Evolutionary conservation across 768 basidiomycete genomes (phyloP), one percentile per base, ranked within the genome.

Genomic region (Mycena crocata): DNA sequence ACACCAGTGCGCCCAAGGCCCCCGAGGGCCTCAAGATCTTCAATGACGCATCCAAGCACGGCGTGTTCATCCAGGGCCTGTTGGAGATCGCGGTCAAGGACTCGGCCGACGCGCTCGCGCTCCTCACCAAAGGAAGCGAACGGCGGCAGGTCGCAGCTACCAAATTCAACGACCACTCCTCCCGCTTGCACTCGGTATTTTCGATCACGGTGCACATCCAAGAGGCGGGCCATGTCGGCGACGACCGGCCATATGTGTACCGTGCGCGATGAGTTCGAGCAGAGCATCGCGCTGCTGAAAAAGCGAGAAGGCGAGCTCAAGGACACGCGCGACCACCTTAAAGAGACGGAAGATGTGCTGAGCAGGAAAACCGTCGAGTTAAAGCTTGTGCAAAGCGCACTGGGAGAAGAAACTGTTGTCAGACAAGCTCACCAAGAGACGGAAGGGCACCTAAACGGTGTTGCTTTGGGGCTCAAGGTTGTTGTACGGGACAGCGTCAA

Each of bases 131-230:
- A 77, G 98, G 98, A 48, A 95, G 93, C 64, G 87, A 94, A 65
- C 87, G 96, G 39, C 84, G 98, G 57, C 96, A 99, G 79, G 94
- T 94, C 48, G 98, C 96, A 0, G 90, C 94, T 12, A 99, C 98
- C 24, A 96, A 96, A 76, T 97, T 99, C 85, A 99, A 99, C 76
- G 95, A 98, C 74, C 93, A 95, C 71, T 97, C 95, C 6, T 94
- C 96, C 79, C 95, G 98, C 17, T 99, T 98, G 0, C 98, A 99
- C 76, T 98, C 96, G 1, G 92, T 99, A 19, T 98, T 99, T 78
- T 93, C 95, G n/a, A 89, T 99, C 72, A 95, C 94, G 0, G 92
- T 99, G 0, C 95, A 98, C 74, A 88, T 90, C 68, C 98, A 96
- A 73, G 96, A 98, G 75, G 86, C 87, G 1, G 88, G 89, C 1